Conservation (phyloP, 2,329 filamentous ascomycete genomes). For the Mycosphaerella arachidis region DNA sequence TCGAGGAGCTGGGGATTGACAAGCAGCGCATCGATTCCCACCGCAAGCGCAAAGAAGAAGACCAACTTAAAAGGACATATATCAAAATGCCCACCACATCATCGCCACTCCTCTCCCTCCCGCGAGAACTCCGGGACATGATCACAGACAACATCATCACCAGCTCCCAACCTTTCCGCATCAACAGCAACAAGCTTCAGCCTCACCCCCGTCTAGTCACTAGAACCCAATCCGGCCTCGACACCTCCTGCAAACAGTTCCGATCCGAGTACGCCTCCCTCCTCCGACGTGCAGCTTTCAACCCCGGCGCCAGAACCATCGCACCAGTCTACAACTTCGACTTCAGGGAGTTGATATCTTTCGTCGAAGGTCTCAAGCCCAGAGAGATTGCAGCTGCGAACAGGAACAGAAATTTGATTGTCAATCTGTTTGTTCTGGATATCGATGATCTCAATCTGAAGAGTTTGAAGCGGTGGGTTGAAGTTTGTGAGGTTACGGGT, state of each 20-base stretch:
- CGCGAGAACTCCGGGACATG: conserved; percentile 19
- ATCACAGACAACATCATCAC: conserved; percentile 18
- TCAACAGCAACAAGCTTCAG: conserved; percentile 1
- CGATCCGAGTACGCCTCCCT: conserved; percentile 15
- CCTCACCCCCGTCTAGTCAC: not conserved
- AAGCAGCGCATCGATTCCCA: not conserved
- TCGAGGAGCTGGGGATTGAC: not conserved
- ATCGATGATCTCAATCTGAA: not conserved
- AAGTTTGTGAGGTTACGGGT: conserved; percentile 3
- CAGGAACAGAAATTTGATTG: conserved; percentile 13
- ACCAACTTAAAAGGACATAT: not conserved
- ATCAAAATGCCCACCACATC: conserved; percentile 7
- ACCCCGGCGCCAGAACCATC: conserved; percentile 10
- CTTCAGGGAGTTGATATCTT: conserved; percentile 14
- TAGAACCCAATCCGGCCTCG: conserved; percentile 3
- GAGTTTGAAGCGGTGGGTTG: conserved; percentile 13
- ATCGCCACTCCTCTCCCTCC: conserved; percentile 18
- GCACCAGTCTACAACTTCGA: conserved; percentile 18
- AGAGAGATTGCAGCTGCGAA: conserved; percentile 14
- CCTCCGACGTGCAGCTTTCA: conserved; percentile 18
- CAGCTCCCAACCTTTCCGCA: conserved; percentile 16
- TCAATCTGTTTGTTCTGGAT: conserved; percentile 12
- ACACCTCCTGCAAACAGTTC: conserved; percentile 15
- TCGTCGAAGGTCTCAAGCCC: conserved; percentile 10
- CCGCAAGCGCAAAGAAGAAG: not conserved